A percentile compares a stretch with the other conserved stretches of the same genome.
phyloP scores from a whole-genome alignment of 78 protist genomes.

The Protostelium mycophagum region DNA sequence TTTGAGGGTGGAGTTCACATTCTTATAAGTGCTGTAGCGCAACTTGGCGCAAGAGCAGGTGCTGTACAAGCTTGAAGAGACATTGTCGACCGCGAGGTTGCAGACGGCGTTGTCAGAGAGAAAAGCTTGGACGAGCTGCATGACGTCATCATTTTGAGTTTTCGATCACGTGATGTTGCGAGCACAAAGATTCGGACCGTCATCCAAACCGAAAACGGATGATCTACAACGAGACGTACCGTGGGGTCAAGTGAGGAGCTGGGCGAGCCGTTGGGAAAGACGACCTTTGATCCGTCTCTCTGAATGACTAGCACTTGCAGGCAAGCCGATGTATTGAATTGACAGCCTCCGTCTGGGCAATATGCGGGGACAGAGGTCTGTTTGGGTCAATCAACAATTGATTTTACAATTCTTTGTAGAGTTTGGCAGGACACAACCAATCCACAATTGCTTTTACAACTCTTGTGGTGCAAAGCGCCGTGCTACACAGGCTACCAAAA shows the following conservation, averaged over 20 bases:
- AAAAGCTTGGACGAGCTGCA: neutral
- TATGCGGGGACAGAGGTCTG: neutral
- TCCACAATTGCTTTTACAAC: too few relatives aligned
- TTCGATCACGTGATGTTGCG: too few relatives aligned
- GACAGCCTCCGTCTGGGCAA: neutral
- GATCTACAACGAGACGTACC: too few relatives aligned
- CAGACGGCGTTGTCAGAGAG: neutral
- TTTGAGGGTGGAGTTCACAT: neutral
- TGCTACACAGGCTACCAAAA: too few relatives aligned
- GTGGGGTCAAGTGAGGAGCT: neutral
- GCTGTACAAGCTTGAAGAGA: neutral
- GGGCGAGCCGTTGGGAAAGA: neutral
- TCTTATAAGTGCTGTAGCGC: neutral
- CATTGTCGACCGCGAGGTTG: neutral
- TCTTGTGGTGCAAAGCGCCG: too few relatives aligned
- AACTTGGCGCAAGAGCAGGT: neutral
- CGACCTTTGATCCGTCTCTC: too few relatives aligned
- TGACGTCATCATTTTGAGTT: too few relatives aligned
- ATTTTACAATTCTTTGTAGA: too few relatives aligned
- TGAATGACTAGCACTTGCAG: neutral
- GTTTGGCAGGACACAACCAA: too few relatives aligned
- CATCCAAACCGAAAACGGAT: too few relatives aligned
- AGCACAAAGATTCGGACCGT: too few relatives aligned
- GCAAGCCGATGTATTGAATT: neutral
- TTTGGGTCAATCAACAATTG: too few relatives aligned